phyloP scores from a whole-genome alignment of 768 basidiomycete species.

The Lentinus brumalis region DNA sequence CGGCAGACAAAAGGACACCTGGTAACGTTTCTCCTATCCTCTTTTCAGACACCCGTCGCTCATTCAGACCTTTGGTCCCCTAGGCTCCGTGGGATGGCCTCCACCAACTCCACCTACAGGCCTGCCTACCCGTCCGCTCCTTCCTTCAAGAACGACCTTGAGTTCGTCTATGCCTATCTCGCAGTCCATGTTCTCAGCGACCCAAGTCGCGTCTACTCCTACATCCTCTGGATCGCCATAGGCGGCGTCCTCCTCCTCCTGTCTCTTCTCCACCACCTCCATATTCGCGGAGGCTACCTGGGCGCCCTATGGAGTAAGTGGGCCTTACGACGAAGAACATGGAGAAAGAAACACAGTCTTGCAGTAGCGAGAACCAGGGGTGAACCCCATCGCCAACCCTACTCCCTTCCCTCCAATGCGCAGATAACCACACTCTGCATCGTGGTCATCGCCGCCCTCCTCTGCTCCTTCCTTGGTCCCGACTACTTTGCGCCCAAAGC shows the following conservation, averaged over 20 bases:
- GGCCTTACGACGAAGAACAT: constrained; percentile 58
- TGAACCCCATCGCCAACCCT: constrained; percentile 43
- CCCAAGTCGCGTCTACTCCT: constrained; percentile 56
- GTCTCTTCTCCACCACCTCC: constrained; percentile 45
- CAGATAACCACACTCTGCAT: constrained; percentile 54
- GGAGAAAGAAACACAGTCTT: constrained; percentile 50
- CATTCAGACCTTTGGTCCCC: not conserved
- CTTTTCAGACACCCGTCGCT: not conserved
- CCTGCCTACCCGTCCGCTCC: constrained; percentile 47
- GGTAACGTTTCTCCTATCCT: not conserved
- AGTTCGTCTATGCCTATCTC: constrained; percentile 62
- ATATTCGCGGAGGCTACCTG: constrained; percentile 41
- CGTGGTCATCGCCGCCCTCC: constrained; percentile 45
- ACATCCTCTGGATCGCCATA: constrained; percentile 61
- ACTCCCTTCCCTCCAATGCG: constrained; percentile 61
- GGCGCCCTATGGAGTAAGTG: constrained; percentile 63
- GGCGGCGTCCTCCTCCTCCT: constrained; percentile 42
- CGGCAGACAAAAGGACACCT: no score
- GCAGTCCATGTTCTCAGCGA: constrained; percentile 55
- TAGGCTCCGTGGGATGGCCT: constrained; percentile 9
- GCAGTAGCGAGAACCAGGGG: constrained; percentile 35
- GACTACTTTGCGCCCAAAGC: constrained; percentile 65
- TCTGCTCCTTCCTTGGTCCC: constrained; percentile 58
- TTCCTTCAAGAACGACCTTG: constrained; percentile 41
- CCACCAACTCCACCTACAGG: constrained; percentile 14